Base-by-base conservation (phyloP, 1,139 yeast species). In the Yarrowia galli region DNA sequence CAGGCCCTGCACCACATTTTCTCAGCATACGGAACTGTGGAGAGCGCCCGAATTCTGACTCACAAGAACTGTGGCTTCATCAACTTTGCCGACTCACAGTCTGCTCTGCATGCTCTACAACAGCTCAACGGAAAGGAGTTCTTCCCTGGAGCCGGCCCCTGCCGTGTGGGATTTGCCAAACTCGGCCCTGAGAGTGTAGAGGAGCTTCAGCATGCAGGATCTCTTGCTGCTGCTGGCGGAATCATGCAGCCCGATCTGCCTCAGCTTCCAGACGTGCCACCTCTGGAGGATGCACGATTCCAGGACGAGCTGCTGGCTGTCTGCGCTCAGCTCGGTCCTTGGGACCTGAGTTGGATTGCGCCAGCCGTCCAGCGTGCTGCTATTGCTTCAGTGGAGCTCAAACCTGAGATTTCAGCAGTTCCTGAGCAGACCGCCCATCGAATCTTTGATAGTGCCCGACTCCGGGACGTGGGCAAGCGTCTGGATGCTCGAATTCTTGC, bases 391-490 rank as follows among this genome's bases (percentile, higher is more conserved):
- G 70, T 72, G 9, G 72, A 70, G 32, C 74, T 73, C 65, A 63
- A 70, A 20, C 40, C 69, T 5, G 79, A 75, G 38, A 73, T 75
- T 35, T 75, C 75, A 1, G 69, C 78, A 8, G 75, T 77, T 22
- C 77, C 79, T 3, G 81, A 78, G 64, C 76, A 77, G 12, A 71
- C 72, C n/a, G 72, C 75, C 16, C 79, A 78, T 49, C 75, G 97
- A 71, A 89, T 87, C 69, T 93, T 91, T 77, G 98, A 92, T 77
- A 92, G 97, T 0, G 96, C 98, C 15, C 89, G 88, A 70, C 81
- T 95, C 69, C 83, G 87, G 42, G 88, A 85, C 64, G 79, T 85
- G 49, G 79, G 88, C 49, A 84, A 85, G 72, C 79, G 80, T 63
- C 77, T 85, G 54, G 88, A 85, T 72, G 75, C 78, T 53, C 82